Base-by-base conservation (phyloP, 495 filamentous ascomycete species). In the Hyaloscypha variabilis region DNA sequence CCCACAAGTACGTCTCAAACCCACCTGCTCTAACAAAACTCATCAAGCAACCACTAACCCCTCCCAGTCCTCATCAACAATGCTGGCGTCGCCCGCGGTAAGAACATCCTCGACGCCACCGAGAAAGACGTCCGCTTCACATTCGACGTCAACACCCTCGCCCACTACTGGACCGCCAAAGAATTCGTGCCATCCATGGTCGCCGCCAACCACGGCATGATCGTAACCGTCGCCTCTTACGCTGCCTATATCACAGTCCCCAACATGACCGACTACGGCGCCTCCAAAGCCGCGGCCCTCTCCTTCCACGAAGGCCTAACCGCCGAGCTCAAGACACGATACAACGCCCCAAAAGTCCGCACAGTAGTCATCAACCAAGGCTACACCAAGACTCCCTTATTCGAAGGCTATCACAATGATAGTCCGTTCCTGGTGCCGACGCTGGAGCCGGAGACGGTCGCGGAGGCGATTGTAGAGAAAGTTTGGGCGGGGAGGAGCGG, bases 171-270 rank as follows among this genome's bases (percentile, higher is more conserved):
- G 74, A 81, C 88, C 2, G 74, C 80, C 0, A 79, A 84, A 65
- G 83, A 89, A 63, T 92, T 93, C 78, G 78, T 92, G 1, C 90
- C 90, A 0, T 70, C 75, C 59, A 90, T 92, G 81, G 73, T 90
- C 51, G 64, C 74, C 46, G 54, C 56, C 6, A 87, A 92, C 78
- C 89, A 92, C 74, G 90, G 90, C 60, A 90, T 90, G 82, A 76
- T 92, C 19, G 87, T 92, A 10, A 93, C 90, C 0, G 83, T 93
- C 21, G 85, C 90, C n/a, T 85, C 79, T 23, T 77, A 84, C 57
- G 87, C 88, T 0, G 82, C 82, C 0, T 89, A 85, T 76, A 67
- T 85, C 4, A 79, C 82, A 0, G 79, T 87, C 14, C 85, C 89
- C 5, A 82, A 82, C 73, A 86, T 91, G 83, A 83, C 87, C 24